phyloP scores from a whole-genome alignment of 2,329 filamentous ascomycete genomes.

The Diplocarpon mali region DNA sequence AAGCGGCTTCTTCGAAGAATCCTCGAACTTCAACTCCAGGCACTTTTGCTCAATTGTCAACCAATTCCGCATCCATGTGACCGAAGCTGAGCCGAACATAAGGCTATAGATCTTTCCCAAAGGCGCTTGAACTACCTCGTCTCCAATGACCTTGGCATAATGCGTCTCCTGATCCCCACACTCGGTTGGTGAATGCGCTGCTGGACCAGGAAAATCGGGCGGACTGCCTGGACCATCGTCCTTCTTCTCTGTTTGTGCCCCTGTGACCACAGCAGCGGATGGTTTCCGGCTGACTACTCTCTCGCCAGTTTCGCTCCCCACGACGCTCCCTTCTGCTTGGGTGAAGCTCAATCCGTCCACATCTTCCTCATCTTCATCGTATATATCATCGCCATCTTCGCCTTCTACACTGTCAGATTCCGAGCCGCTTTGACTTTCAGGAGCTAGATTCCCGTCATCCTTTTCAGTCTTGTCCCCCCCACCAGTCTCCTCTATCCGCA shows the following conservation, averaged over 20 bases:
- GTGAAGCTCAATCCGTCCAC: constrained; percentile 50
- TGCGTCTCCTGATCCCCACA: constrained; percentile 71
- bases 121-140: constrained; percentile 77
- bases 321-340: constrained; percentile 33
- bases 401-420: constrained; percentile 35
- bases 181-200: constrained; percentile 71
- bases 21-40: constrained; percentile 74
- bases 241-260: constrained; percentile 37
- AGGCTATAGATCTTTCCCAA: constrained; percentile 84
- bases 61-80: constrained; percentile 77
- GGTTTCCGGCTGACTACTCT: constrained; percentile 59
- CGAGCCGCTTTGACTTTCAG: constrained; percentile 40
- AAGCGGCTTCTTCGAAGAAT: constrained; percentile 57
- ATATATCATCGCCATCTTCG: constrained; percentile 64
- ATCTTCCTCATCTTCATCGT: constrained; percentile 70
- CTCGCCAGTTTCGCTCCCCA: constrained; percentile 45
- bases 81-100: constrained; percentile 73
- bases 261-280: constrained; percentile 43
- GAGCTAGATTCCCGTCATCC: constrained; percentile 38
- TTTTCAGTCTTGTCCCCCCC: constrained; percentile 88
- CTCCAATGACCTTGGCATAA: constrained; percentile 74
- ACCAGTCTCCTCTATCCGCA: constrained; percentile 66
- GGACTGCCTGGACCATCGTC: constrained; percentile 35
- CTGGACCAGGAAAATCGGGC: constrained; percentile 73
- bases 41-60: constrained; percentile 81